Percentiles rank a stretch among this genome's conserved stretches.
Evolutionary conservation across 331 rosid species (phyloP).

Genomic region (Rhamnella rubrinervis): DNA sequence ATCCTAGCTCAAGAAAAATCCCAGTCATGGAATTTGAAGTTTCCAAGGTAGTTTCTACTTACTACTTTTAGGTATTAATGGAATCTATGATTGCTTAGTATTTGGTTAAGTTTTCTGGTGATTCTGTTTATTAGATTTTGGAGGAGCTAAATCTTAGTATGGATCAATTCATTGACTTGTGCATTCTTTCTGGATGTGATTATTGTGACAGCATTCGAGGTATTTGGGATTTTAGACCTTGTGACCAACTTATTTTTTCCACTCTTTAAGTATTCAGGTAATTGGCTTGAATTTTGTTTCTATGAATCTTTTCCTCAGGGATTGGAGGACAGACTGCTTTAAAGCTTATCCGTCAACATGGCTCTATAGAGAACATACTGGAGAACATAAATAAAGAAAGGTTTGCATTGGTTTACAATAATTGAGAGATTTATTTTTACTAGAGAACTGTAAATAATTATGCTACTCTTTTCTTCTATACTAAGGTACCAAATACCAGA

Average conservation of each 20-base stretch:
- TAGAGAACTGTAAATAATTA: conserved; percentile 6
- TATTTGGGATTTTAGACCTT: conserved; percentile 25
- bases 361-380: conserved; percentile 78
- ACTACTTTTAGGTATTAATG: too few species aligned
- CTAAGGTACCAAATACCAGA: conserved; percentile 90
- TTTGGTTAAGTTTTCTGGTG: conserved; percentile 26
- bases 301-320: conserved; percentile 49
- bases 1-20: conserved; percentile 94
- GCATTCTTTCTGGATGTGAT: conserved; percentile 97
- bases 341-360: conserved; percentile 93
- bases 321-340: conserved; percentile 93
- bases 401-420: conserved; percentile 16
- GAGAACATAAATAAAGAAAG: conserved; percentile 73
- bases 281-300: conserved; percentile 17
- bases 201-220: conserved; percentile 94
- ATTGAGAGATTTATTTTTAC: background rate
- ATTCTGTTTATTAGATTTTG: conserved; percentile 60
- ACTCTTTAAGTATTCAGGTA: background rate
- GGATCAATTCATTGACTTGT: conserved; percentile 95
- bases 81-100: background rate
- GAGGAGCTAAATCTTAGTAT: conserved; percentile 78
- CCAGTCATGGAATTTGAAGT: conserved; percentile 97
- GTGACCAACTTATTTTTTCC: background rate
- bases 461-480: conserved; percentile 1
- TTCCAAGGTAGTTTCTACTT: conserved; percentile 61